A percentile compares a stretch with the other conserved stretches of the same genome.
These are phyloP conservation scores for Pseudoneurospora amorphoporcata DNA, from an alignment of 495 filamentous ascomycete species.

Conservation along the genomic window DNA sequence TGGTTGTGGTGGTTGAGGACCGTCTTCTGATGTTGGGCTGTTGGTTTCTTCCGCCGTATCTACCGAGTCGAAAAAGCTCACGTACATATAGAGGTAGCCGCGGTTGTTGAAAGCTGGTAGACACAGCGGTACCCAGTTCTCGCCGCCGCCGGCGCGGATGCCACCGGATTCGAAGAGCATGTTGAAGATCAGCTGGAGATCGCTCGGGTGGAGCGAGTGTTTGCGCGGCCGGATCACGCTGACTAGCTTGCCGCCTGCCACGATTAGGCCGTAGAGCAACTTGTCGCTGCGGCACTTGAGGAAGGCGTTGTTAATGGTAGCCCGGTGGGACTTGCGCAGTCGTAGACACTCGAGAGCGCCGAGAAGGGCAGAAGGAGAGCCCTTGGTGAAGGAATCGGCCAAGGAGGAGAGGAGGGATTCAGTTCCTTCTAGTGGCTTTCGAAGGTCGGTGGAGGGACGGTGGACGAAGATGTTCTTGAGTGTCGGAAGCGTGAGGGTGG, in stretches of 20 bases:
- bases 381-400: conserved; percentile 87
- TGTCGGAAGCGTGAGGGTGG: conserved; percentile 85
- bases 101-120: conserved; percentile 94
- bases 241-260: conserved; percentile 87
- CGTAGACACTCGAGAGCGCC: conserved; percentile 85
- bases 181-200: conserved; percentile 94
- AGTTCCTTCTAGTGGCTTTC: conserved; percentile 87
- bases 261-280: conserved; percentile 86
- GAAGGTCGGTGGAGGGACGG: conserved; percentile 82
- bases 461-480: conserved; percentile 81
- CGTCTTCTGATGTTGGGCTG: neutral
- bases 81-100: conserved; percentile 98
- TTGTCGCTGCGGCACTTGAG: conserved; percentile 62
- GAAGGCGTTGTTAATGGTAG: conserved; percentile 75
- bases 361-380: conserved; percentile 78
- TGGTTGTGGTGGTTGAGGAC: conserved; percentile 10
- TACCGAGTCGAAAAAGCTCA: conserved; percentile 64
- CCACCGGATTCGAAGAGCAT: conserved; percentile 97
- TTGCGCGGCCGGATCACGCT: conserved; percentile 89
- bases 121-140: conserved; percentile 96
- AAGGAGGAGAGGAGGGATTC: conserved; percentile 85
- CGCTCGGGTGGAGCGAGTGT: conserved; percentile 90
- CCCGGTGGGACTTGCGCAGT: conserved; percentile 76
- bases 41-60: conserved; percentile 16
- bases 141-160: conserved; percentile 75